Evolutionary conservation across 306 rosid genomes (phyloP).

Genomic region (Albizia julibrissin): DNA sequence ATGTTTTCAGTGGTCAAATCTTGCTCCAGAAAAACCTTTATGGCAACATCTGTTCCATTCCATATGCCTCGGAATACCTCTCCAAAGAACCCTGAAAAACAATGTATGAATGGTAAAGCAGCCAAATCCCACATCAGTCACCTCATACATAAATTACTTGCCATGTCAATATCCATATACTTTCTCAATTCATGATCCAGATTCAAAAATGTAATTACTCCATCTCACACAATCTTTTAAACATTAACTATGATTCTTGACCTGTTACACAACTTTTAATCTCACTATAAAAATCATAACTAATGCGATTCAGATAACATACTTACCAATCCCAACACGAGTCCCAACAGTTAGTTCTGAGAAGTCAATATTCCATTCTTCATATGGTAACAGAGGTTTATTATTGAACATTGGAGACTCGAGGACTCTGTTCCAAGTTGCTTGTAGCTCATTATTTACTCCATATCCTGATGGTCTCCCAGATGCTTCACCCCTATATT

Average conservation of each 20-base stretch:
- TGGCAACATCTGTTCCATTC: slow-evolving; percentile 98
- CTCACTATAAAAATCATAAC: slow-evolving; percentile 1
- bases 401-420: slow-evolving; percentile 72
- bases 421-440: slow-evolving; percentile 84
- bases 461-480: slow-evolving; percentile 55
- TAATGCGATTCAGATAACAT: slow-evolving; percentile 21
- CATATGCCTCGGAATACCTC: slow-evolving; percentile 96
- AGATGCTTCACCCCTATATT: slow-evolving; percentile 67
- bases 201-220: not conserved
- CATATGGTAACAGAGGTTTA: slow-evolving; percentile 79
- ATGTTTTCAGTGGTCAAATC: slow-evolving; percentile 92
- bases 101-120: slow-evolving; percentile 32
- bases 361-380: slow-evolving; percentile 93
- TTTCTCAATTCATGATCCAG: slow-evolving; percentile 1
- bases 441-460: slow-evolving; percentile 61
- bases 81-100: slow-evolving; percentile 87
- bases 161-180: not conserved
- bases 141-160: not conserved
- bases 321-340: slow-evolving; percentile 94
- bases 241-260: slow-evolving; percentile 18
- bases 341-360: slow-evolving; percentile 89
- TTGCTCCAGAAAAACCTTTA: slow-evolving; percentile 96
- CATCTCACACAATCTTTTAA: not conserved
- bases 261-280: not conserved
- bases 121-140: not conserved